Evolutionary conservation across 352 stramenopile genomes (phyloP).

Genomic region (Pythium phragmiticola): DNA sequence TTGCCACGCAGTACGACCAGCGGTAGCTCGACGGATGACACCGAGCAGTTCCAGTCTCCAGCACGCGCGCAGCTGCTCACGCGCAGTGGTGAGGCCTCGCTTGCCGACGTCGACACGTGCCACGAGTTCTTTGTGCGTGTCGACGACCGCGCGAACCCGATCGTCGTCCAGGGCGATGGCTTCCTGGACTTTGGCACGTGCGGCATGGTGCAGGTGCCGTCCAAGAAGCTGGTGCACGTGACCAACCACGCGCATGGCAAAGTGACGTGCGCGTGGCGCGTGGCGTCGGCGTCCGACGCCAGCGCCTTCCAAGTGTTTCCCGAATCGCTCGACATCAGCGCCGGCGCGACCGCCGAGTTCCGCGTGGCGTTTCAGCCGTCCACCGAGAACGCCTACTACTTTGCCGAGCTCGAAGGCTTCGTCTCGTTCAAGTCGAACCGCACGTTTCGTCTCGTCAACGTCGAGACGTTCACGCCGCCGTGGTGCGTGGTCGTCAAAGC

Average conservation of each 20-base stretch:
- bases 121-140: conserved; percentile 84
- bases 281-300: conserved; percentile 30
- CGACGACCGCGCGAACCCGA: conserved; percentile 55
- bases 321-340: conserved; percentile 69
- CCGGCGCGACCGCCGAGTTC: conserved; percentile 76
- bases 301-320: conserved; percentile 74
- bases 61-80: conserved; percentile 55
- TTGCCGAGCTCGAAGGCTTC: conserved; percentile 86
- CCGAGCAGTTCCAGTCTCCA: not conserved
- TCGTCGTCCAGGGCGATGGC: conserved; percentile 36
- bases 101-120: conserved; percentile 69
- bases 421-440: conserved; percentile 92
- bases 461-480: conserved; percentile 89
- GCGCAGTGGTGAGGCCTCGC: conserved; percentile 77
- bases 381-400: conserved; percentile 86
- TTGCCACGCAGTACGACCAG: conserved; percentile 19
- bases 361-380: conserved; percentile 78
- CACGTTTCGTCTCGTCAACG: conserved; percentile 92
- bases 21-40: not conserved
- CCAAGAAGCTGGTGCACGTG: conserved; percentile 75
- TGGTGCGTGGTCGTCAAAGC: conserved; percentile 81
- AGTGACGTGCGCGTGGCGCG: conserved; percentile 74
- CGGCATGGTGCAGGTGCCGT: conserved; percentile 49
- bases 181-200: conserved; percentile 83
- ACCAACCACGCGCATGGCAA: conserved; percentile 88